These are phyloP conservation scores for Fusarium sp. DNA, from an alignment of 2,329 filamentous ascomycete species.

Conservation along the genomic window DNA sequence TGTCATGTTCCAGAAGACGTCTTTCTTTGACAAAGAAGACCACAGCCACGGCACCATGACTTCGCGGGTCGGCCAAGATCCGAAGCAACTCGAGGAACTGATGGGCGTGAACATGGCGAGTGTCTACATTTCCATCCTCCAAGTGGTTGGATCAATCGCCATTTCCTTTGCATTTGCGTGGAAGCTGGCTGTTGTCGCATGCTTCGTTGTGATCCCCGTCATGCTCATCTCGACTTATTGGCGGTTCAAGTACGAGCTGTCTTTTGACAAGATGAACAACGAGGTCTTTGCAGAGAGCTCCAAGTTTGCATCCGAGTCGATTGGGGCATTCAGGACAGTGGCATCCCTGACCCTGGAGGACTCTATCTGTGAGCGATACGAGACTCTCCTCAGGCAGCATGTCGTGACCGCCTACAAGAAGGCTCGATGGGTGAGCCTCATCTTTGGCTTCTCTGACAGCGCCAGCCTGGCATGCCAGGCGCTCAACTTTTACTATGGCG, in stretches of 20 bases:
- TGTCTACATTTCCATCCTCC: slow-evolving; percentile 75
- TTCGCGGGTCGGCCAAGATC: slow-evolving; percentile 69
- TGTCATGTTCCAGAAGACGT: slow-evolving; percentile 71
- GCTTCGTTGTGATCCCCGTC: slow-evolving; percentile 72
- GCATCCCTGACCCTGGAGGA: slow-evolving; percentile 79
- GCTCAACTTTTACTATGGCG: slow-evolving; percentile 78
- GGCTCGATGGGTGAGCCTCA: slow-evolving; percentile 72
- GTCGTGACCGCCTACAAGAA: slow-evolving; percentile 73
- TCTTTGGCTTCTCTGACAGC: slow-evolving; percentile 81
- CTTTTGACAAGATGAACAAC: slow-evolving; percentile 79
- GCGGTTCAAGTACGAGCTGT: slow-evolving; percentile 71
- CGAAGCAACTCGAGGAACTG: slow-evolving; percentile 74
- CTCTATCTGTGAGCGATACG: slow-evolving; percentile 74
- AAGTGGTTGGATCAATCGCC: slow-evolving; percentile 73
- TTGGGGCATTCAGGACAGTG: slow-evolving; percentile 82
- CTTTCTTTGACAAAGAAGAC: slow-evolving; percentile 74
- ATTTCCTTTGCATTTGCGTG: slow-evolving; percentile 82
- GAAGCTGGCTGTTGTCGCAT: slow-evolving; percentile 80
- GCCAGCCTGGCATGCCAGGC: slow-evolving; percentile 75
- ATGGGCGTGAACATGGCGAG: slow-evolving; percentile 76
- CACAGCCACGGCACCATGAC: slow-evolving; percentile 75
- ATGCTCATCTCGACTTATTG: slow-evolving; percentile 65
- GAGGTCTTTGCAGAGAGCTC: slow-evolving; percentile 80
- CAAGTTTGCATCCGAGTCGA: slow-evolving; percentile 82
- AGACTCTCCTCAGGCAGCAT: slow-evolving; percentile 71